A percentile compares a stretch with the other conserved stretches of the same genome.
Evolutionary conservation across 1,139 yeast species (phyloP).

Genomic region (Maudiozyma humilis): DNA sequence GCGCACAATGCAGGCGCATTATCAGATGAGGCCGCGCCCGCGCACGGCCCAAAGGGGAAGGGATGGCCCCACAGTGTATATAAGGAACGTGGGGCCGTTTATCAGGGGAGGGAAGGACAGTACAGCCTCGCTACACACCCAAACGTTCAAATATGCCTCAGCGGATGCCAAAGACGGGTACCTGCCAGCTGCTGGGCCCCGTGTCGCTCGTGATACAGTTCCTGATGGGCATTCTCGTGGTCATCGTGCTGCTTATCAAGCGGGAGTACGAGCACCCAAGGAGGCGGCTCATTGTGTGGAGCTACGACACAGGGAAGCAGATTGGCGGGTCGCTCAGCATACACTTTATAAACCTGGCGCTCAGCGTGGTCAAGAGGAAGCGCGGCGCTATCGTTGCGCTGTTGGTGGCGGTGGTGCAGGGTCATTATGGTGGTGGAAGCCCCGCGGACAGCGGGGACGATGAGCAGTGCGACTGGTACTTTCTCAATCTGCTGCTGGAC

Average conservation of each 20-base stretch:
- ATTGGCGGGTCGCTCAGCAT: conserved; percentile 78
- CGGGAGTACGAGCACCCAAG: conserved; percentile 74
- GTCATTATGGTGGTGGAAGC: conserved; percentile 17
- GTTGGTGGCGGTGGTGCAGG: background rate
- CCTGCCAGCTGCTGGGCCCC: conserved; percentile 64
- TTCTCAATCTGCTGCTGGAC: conserved; percentile 76
- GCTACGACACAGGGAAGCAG: conserved; percentile 84
- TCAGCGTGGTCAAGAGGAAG: conserved; percentile 49
- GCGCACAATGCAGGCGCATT: no score
- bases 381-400: conserved; percentile 13
- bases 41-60: no score
- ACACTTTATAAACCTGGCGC: conserved; percentile 67
- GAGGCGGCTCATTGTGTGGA: conserved; percentile 84
- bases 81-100: no score
- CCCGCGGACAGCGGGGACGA: conserved; percentile 26
- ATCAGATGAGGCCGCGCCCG: no score
- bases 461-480: conserved; percentile 86
- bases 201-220: conserved; percentile 60
- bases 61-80: no score
- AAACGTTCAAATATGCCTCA: background rate
- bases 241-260: conserved; percentile 66
- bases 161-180: conserved; percentile 9
- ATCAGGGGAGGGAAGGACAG: no score
- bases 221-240: conserved; percentile 63
- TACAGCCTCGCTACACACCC: no score